Evolutionary conservation across 1,284 basidiomycete genomes (phyloP), one percentile per base, ranked within the genome.

Genomic region (Boletellus dicymbophilus): DNA sequence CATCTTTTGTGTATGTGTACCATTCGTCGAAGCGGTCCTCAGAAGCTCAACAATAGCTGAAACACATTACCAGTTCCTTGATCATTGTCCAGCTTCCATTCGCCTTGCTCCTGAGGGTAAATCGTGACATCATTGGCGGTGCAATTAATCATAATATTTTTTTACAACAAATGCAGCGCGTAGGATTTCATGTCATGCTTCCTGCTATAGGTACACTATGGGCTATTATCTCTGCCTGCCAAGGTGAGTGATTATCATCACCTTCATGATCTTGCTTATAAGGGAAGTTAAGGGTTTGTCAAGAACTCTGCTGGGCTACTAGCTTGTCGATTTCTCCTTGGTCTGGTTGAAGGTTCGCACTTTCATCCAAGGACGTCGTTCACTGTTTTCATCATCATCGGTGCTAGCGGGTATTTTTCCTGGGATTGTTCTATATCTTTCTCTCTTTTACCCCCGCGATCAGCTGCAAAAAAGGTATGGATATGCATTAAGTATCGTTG

Each of bases 321-420:
- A 11, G 77, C 72, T 3, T 80, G 79, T 43, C 77, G 85, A 4
- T 84, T 87, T 67, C 84, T 86, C 64, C 69, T 88, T 12, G 85
- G 85, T 6, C 61, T 85, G 18, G 58, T 80, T 37, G 83, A 87
- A 72, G 84, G 81, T 76, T 54, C 10, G 54, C n/a, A 12, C 26
- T n/a, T n/a, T n/a, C n/a, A n/a, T n/a, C n/a, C n/a, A n/a, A n/a
- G n/a, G n/a, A 30, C 34, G 33, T 37, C 28, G 70, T 67, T 1
- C 72, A 73, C 21, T 66, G 76, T 21, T 73, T 76, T 42, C 77
- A 37, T 54, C 27, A 49, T 48, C 31, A 21, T 10, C 27, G 6
- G 8, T 5, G 38, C 30, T 81, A 78, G 82, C 38, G 81, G n/a
- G 81, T 21, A 69, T 85, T 3, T 73, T 81, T 42, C 81, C 84